A percentile compares a stretch with the other conserved stretches of the same genome.
Conservation (phyloP, 345 rosid genomes). For the Balakata baccata region DNA sequence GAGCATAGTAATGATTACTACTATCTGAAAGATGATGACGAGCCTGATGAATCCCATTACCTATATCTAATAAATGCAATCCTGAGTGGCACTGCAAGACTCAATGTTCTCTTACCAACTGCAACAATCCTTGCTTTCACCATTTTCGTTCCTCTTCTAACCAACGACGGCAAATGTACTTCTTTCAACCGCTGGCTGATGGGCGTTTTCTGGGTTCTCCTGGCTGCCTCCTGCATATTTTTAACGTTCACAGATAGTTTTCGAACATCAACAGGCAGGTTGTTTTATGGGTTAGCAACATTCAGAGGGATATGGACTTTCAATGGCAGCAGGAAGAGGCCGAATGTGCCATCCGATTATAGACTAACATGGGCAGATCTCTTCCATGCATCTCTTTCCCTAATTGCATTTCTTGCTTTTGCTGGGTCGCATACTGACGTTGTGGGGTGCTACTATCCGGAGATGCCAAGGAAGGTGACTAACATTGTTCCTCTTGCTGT, state of each 20-base stretch:
- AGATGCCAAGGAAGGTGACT: slow-evolving; percentile 38
- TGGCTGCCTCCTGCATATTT: slow-evolving; percentile 43
- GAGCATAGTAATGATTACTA: slow-evolving; percentile 12
- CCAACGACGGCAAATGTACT: slow-evolving; percentile 44
- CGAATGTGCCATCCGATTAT: slow-evolving; percentile 40
- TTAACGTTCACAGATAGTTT: slow-evolving; percentile 47
- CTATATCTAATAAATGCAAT: slow-evolving; percentile 39
- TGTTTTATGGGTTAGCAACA: slow-evolving; percentile 47
- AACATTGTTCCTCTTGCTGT: slow-evolving; percentile 39
- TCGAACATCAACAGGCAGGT: slow-evolving; percentile 35
- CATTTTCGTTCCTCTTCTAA: slow-evolving; percentile 50
- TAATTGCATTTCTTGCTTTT: slow-evolving; percentile 41
- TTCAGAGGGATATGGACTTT: slow-evolving; percentile 47
- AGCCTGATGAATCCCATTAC: slow-evolving; percentile 35
- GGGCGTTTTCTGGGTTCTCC: slow-evolving; percentile 30
- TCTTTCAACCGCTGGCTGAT: slow-evolving; percentile 35
- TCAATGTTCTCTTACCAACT: slow-evolving; percentile 49
- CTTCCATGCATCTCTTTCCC: slow-evolving; percentile 39
- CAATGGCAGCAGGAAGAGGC: slow-evolving; percentile 39
- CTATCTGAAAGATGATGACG: slow-evolving; percentile 30
- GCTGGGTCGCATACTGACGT: slow-evolving; percentile 41
- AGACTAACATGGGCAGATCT: slow-evolving; percentile 44
- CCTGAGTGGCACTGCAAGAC: slow-evolving; percentile 49
- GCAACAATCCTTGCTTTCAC: slow-evolving; percentile 51
- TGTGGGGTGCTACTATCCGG: slow-evolving; percentile 43